A percentile compares a stretch with the other conserved stretches of the same genome.
These are phyloP conservation scores for Boletus tomentosulus DNA, from an alignment of 768 basidiomycete species.

Conservation along the genomic window DNA sequence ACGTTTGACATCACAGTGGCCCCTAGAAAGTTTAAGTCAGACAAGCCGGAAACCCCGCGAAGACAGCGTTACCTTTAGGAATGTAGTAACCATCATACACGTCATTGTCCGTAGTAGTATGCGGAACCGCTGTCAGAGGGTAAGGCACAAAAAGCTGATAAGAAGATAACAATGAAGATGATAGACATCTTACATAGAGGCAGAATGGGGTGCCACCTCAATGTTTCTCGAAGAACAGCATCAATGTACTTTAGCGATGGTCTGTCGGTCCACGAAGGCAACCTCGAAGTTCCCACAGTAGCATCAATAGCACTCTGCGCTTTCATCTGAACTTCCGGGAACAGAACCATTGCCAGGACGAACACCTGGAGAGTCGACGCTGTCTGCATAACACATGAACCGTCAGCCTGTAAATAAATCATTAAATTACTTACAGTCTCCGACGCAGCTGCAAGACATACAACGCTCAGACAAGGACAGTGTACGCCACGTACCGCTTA, in stretches of 20 bases:
- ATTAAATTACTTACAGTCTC: slow-evolving; percentile 12
- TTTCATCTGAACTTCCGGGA: slow-evolving; percentile 26
- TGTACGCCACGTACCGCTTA: not conserved
- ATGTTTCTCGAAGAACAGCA: slow-evolving; percentile 27
- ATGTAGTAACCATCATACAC: slow-evolving; percentile 22
- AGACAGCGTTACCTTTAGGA: not conserved
- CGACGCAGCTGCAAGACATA: slow-evolving; percentile 9
- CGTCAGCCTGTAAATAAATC: not conserved
- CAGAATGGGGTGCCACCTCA: slow-evolving; percentile 22
- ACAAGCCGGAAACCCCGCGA: not conserved
- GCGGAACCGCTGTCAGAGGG: slow-evolving; percentile 9
- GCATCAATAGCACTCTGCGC: slow-evolving; percentile 32
- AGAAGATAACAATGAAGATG: not conserved
- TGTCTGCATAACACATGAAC: slow-evolving; percentile 13
- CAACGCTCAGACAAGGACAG: not conserved
- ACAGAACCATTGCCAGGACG: slow-evolving; percentile 33
- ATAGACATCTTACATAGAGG: slow-evolving; percentile 19
- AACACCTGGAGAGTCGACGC: slow-evolving; percentile 27
- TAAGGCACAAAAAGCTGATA: not conserved
- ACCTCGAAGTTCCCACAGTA: slow-evolving; percentile 18
- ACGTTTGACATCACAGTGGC: slow-evolving; percentile 25
- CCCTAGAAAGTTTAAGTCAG: slow-evolving; percentile 10
- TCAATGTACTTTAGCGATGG: slow-evolving; percentile 20
- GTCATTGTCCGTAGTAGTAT: slow-evolving; percentile 19
- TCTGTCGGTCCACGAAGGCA: slow-evolving; percentile 27